These are phyloP conservation scores for Pseudotulostoma volvatum DNA, from an alignment of 495 filamentous ascomycete genomes.

Conservation along the genomic window DNA sequence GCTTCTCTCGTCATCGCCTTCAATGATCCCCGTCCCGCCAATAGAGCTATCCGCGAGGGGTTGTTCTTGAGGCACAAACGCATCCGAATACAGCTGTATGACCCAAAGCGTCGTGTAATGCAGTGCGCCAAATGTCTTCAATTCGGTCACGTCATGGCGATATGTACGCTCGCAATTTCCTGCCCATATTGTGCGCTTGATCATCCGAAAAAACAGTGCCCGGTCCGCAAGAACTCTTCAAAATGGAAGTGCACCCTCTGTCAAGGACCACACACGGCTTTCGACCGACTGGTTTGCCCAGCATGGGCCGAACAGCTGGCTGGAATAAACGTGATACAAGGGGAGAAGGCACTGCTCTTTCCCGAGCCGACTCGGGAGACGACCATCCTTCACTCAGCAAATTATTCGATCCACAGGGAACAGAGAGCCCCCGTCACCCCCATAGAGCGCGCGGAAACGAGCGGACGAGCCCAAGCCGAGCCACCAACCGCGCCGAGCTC, in stretches of 20 bases:
- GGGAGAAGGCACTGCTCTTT: not conserved
- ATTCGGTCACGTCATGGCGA: not conserved
- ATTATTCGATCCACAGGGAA: too few species aligned
- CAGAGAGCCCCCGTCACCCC: too few species aligned
- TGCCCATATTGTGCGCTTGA: not conserved
- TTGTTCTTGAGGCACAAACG: not conserved
- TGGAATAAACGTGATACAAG: not conserved
- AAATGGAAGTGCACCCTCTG: not conserved
- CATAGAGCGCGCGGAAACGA: too few species aligned
- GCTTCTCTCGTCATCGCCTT: not conserved
- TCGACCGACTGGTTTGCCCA: not conserved
- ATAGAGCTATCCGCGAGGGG: not conserved
- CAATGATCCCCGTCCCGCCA: not conserved
- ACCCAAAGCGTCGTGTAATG: not conserved
- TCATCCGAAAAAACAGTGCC: not conserved
- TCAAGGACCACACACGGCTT: not conserved
- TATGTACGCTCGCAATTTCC: not conserved
- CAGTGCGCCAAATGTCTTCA: not conserved
- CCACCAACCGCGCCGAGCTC: too few species aligned
- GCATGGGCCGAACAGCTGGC: not conserved
- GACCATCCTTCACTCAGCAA: too few species aligned
- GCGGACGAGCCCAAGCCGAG: too few species aligned
- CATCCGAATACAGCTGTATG: not conserved
- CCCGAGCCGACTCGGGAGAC: too few species aligned
- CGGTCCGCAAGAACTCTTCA: not conserved